Evolutionary conservation across 805 yeast species (phyloP), one percentile per base, ranked within the genome.

Genomic region (Sugiyamaella smithiae): DNA sequence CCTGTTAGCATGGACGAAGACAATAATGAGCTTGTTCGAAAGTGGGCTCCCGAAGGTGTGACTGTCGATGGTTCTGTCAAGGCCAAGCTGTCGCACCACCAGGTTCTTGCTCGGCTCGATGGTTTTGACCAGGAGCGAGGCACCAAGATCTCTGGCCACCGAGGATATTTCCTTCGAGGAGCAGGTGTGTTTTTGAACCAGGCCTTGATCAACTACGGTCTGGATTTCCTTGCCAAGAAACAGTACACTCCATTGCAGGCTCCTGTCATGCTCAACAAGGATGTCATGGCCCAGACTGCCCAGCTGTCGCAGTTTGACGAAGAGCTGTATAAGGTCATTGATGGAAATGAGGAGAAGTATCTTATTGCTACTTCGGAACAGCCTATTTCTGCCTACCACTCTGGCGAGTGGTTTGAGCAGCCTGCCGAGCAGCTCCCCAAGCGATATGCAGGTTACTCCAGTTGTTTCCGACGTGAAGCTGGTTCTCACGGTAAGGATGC

Each of bases 71-170:
- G 78, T 54, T 68, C 79, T 57, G 95, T 95, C 50, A 74, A 89
- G 60, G 91, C 84, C 43, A 84, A 95, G 46, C 78, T 91, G 66
- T 90, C 98, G 26, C 99, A 93, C 68, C 98, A 93, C 67, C 99
- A 93, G 75, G 84, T 93, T 48, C 76, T 93, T 58, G 77, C 95
- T 61, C 84, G 97, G 73, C 76, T 93, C 59, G 97, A 93, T 66
- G 99, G 99, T 57, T 93, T 90, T 69, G 99, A 93, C 67, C 97
- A 97, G 58, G 98, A 93, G 73, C 85, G 99, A 75, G 99, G 99
- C 70, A 96, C 88, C 53, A 88, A 88, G 73, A 84, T 93, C 59
- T 90, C 91, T 51, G 99, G 99, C 59, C 99, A 93, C 78, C 88
- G 99, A 75, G 99, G 99, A 57, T 93, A 88, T 74, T 93, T 93